These are phyloP conservation scores for Chrysanthemum makinoi DNA, from an alignment of 129 eudicot species.

Conservation along the genomic window DNA sequence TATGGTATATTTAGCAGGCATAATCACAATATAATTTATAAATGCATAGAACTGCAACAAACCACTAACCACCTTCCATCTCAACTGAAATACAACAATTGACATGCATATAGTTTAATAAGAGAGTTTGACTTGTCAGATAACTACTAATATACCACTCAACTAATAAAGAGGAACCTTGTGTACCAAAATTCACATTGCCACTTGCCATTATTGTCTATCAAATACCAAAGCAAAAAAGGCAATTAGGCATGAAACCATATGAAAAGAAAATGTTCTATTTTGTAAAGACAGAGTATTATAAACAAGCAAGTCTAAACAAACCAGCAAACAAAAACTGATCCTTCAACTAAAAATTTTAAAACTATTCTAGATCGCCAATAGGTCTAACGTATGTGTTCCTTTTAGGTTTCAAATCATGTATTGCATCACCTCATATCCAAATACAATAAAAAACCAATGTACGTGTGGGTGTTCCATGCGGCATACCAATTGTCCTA, in stretches of 20 bases:
- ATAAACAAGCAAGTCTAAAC: too few species aligned
- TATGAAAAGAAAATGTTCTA: too few species aligned
- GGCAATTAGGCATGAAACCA: too few species aligned
- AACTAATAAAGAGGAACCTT: too few species aligned
- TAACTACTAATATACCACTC: not conserved
- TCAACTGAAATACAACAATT: not conserved
- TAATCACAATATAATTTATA: not conserved
- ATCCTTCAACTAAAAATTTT: not conserved
- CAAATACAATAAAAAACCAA: not conserved
- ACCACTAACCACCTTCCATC: constrained; percentile 1
- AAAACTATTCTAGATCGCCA: not conserved
- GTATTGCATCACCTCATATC: not conserved
- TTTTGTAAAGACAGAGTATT: too few species aligned
- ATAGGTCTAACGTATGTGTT: not conserved
- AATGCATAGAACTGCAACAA: not conserved
- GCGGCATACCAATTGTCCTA: not conserved
- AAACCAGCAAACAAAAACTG: too few species aligned
- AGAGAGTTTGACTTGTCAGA: not conserved
- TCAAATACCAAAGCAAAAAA: too few species aligned
- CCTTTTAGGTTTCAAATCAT: not conserved
- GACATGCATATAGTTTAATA: constrained; percentile 10
- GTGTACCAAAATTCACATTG: too few species aligned
- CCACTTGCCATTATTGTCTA: too few species aligned
- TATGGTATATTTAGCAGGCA: constrained; percentile 1
- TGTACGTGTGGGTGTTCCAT: not conserved